These are phyloP conservation scores for Trichoderma sp. DNA, from an alignment of 2,329 filamentous ascomycete genomes.

Conservation along the genomic window DNA sequence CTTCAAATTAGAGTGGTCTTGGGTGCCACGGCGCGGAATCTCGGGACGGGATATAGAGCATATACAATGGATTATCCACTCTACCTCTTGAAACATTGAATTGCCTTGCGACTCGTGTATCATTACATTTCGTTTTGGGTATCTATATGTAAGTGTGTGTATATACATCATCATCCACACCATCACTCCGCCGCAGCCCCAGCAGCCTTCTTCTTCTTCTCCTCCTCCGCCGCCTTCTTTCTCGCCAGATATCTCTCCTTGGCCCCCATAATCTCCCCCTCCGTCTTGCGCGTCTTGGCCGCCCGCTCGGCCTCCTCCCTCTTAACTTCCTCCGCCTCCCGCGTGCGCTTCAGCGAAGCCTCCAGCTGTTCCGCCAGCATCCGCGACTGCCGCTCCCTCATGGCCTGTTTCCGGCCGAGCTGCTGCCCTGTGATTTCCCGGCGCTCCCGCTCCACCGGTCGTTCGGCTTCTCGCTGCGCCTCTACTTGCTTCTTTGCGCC, in stretches of 20 bases:
- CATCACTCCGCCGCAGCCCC: constrained; percentile 23
- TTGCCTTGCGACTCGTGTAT: neutral
- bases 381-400: constrained; percentile 71
- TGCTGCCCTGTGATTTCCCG: constrained; percentile 42
- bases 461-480: constrained; percentile 26
- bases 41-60: constrained; percentile 2
- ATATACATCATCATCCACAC: neutral
- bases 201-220: constrained; percentile 54
- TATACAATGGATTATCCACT: constrained; percentile 5
- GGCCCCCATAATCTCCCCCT: constrained; percentile 70
- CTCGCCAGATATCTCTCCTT: constrained; percentile 77
- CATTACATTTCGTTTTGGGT: neutral
- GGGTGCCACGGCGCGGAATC: constrained; percentile 3
- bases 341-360: constrained; percentile 66
- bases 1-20: constrained; percentile 8
- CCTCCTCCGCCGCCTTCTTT: constrained; percentile 71
- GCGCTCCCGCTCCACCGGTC: constrained; percentile 31
- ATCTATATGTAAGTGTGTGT: constrained; percentile 28
- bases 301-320: constrained; percentile 61
- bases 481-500: constrained; percentile 59
- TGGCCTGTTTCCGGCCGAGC: constrained; percentile 58
- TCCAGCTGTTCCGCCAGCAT: constrained; percentile 80
- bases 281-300: constrained; percentile 75
- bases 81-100: neutral
- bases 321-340: constrained; percentile 67